phyloP scores from a whole-genome alignment of 2,329 filamentous ascomycete species.

The Trichoderma simmonsii region DNA sequence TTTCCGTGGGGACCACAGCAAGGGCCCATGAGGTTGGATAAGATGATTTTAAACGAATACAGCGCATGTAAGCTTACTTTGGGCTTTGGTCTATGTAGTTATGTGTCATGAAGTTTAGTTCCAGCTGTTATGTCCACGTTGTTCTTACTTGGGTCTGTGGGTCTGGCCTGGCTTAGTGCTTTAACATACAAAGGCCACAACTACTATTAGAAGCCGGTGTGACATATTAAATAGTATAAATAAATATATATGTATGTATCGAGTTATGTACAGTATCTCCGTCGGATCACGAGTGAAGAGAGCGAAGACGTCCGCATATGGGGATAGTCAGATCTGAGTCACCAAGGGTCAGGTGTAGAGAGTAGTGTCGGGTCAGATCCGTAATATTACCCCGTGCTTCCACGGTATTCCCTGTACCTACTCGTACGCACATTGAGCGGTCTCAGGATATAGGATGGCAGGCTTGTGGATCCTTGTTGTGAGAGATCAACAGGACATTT shows the following conservation, averaged over 20 bases:
- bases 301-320: not conserved
- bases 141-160: not conserved
- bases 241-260: not conserved
- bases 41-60: conserved; percentile 3
- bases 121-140: not conserved
- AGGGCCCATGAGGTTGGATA: not conserved
- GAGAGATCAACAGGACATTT: not conserved
- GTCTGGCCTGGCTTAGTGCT: not conserved
- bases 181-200: not conserved
- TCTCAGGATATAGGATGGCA: not conserved
- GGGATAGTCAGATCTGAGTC: not conserved
- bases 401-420: not conserved
- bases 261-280: not conserved
- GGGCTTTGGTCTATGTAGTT: not conserved
- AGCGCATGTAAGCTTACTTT: conserved; percentile 12
- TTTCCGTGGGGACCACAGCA: not conserved
- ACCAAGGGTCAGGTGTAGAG: not conserved
- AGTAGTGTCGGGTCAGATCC: not conserved
- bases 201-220: not conserved
- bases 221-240: not conserved
- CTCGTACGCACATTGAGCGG: not conserved
- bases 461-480: not conserved
- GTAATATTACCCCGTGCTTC: not conserved
- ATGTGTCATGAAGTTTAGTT: not conserved
- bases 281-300: not conserved